These are phyloP conservation scores for Adansonia digitata DNA, from an alignment of 345 rosid species.

Conservation along the genomic window DNA sequence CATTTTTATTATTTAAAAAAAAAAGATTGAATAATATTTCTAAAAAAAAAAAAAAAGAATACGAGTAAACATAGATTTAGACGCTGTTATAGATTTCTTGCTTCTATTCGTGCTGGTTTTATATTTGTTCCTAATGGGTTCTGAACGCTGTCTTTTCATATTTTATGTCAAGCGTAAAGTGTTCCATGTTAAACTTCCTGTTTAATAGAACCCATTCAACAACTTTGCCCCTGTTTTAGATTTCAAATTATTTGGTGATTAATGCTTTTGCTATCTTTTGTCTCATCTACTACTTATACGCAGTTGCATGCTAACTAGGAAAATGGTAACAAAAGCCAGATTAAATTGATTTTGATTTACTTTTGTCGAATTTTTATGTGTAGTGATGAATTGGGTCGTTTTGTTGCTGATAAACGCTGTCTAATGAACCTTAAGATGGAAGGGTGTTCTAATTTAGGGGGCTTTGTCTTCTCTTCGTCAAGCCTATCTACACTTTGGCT, in stretches of 20 bases:
- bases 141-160: background rate
- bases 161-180: background rate
- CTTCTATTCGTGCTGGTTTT: background rate
- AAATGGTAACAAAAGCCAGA: background rate
- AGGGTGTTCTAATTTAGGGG: conserved; percentile 87
- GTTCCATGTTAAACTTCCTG: background rate
- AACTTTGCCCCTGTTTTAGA: background rate
- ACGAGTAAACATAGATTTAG: too few species aligned
- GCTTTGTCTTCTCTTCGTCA: conserved; percentile 67
- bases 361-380: conserved; percentile 12
- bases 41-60: too few species aligned
- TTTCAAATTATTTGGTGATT: background rate
- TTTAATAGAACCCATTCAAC: background rate
- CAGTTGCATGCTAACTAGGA: background rate
- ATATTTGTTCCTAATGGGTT: background rate
- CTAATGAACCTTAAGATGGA: conserved; percentile 84
- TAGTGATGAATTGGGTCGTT: conserved; percentile 89
- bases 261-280: background rate
- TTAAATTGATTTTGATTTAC: conserved; percentile 16
- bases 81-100: background rate
- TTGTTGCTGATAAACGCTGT: conserved; percentile 89
- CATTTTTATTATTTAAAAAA: too few species aligned
- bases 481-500: conserved; percentile 91
- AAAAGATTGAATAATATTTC: too few species aligned
- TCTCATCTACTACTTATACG: background rate